phyloP scores from a whole-genome alignment of 768 basidiomycete species.

The Lentinus brumalis region DNA sequence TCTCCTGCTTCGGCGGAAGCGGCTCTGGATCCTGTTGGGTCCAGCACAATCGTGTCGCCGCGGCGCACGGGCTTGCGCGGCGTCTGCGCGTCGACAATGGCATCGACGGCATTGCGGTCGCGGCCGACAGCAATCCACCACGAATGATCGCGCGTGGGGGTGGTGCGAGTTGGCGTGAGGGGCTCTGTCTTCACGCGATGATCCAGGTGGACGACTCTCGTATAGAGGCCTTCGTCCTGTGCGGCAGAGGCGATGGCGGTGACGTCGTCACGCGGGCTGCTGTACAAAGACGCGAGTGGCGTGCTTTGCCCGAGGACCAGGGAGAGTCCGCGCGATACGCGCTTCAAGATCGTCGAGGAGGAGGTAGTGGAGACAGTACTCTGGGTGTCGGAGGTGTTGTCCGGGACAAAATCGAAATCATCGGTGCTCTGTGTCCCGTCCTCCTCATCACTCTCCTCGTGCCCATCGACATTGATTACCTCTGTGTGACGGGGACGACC shows the following conservation, averaged over 20 bases:
- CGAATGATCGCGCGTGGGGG: constrained; percentile 25
- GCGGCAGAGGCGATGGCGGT: constrained; percentile 29
- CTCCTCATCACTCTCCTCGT: neutral
- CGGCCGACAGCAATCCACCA: constrained; percentile 39
- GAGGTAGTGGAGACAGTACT: constrained; percentile 6
- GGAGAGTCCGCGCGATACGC: constrained; percentile 22
- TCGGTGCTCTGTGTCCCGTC: neutral
- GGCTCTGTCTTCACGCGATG: constrained; percentile 14
- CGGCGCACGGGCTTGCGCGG: neutral
- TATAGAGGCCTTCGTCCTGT: constrained; percentile 30
- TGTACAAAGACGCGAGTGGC: constrained; percentile 35
- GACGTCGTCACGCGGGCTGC: constrained; percentile 30
- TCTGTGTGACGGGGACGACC: neutral
- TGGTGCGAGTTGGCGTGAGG: constrained; percentile 8
- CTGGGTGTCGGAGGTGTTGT: constrained; percentile 4
- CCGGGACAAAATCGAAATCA: neutral
- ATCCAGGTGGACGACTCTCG: constrained; percentile 25
- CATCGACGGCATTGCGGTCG: constrained; percentile 30
- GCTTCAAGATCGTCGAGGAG: constrained; percentile 4
- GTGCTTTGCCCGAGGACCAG: constrained; percentile 22
- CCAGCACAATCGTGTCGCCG: neutral
- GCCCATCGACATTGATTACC: neutral
- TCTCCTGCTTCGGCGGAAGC: constrained; percentile 28
- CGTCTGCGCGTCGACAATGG: constrained; percentile 1
- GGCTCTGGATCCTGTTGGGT: constrained; percentile 1